Base-by-base conservation (phyloP, 345 rosid genomes). In the Gossypium stocksii region DNA sequence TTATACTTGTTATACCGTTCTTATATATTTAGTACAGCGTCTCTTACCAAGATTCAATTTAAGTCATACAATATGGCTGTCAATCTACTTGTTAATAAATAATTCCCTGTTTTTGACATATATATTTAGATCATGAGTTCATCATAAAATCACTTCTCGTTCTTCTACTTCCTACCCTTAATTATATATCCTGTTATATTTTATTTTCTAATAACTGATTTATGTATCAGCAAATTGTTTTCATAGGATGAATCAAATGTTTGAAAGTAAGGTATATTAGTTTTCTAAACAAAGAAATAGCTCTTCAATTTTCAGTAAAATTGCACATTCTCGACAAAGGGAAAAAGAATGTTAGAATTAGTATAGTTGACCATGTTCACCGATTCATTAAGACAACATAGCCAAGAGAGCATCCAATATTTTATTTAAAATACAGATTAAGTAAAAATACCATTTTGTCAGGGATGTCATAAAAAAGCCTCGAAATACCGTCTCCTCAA, bases 401-500 rank as follows among this genome's bases (percentile, higher is more conserved):
- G n/a, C 54, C 3, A 57, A 63, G 53, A 52, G 43, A 79, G 58
- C 53, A 70, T 38, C 41, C 16, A 48, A 58, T 16, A 43, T 27
- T 59, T 43, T 43, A 65, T 38, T 34, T 57, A 49, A 23, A 71
- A 68, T 45, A 73, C 10, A 57, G 70, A 60, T 57, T 4, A 71
- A 69, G 58, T 46, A 70, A 29, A 11, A 34, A 51, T 86, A 92
- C 99, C 99, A 95, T 82, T 91, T 95, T 76, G 99, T 95, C 63
- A 95, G 81, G 62, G 97, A 87, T 62, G 87, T 91, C 99, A 95
- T 87, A 64, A 95, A 86, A 85, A 95, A 95, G 51, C 98, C 99
- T 73, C 99, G 97, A 82, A 95, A 94, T 16, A 95, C 84, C 4
- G 92, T 91, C 84, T 95, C 99, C 82, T 95, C 99, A 45, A 95